A percentile compares a stretch with the other conserved stretches of the same genome.
Evolutionary conservation across 2,329 filamentous ascomycete species (phyloP).

Genomic region (Fusarium begoniae): DNA sequence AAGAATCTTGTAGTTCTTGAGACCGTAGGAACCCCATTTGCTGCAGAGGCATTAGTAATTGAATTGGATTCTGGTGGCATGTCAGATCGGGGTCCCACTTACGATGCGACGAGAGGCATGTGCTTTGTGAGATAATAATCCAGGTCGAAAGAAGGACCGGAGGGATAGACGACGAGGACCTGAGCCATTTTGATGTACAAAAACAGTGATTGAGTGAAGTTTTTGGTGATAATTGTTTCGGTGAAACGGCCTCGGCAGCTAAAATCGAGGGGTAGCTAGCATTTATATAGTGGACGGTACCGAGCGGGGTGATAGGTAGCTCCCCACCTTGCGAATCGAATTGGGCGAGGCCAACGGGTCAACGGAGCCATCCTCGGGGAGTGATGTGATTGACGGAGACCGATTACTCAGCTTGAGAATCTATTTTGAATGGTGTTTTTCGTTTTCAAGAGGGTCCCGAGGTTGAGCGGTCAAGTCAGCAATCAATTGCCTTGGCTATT

Average conservation of each 20-base stretch:
- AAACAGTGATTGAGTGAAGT: not conserved
- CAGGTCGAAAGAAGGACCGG: constrained; percentile 39
- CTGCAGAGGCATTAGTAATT: constrained; percentile 5
- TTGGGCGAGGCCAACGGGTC: constrained; percentile 2
- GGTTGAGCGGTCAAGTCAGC: not conserved
- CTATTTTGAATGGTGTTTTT: not conserved
- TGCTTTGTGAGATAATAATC: constrained; percentile 41
- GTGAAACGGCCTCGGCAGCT: not conserved
- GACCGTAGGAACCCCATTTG: constrained; percentile 29
- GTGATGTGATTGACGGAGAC: constrained; percentile 4
- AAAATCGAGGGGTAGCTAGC: constrained; percentile 15
- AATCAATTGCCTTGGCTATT: not conserved
- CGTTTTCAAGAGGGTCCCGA: not conserved
- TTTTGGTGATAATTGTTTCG: not conserved
- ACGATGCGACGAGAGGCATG: constrained; percentile 40
- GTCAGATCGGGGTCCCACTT: constrained; percentile 2
- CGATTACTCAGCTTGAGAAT: constrained; percentile 4
- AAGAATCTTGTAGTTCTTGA: constrained; percentile 36
- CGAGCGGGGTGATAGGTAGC: constrained; percentile 1
- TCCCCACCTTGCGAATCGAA: constrained; percentile 11
- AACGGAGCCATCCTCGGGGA: constrained; percentile 9
- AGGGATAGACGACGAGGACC: constrained; percentile 40
- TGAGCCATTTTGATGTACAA: constrained; percentile 29
- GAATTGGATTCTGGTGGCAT: not conserved
- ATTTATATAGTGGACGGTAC: not conserved